Evolutionary conservation across 2,329 filamentous ascomycete species (phyloP), one percentile per base, ranked within the genome.

Genomic region (Metarhizium guizhouense): DNA sequence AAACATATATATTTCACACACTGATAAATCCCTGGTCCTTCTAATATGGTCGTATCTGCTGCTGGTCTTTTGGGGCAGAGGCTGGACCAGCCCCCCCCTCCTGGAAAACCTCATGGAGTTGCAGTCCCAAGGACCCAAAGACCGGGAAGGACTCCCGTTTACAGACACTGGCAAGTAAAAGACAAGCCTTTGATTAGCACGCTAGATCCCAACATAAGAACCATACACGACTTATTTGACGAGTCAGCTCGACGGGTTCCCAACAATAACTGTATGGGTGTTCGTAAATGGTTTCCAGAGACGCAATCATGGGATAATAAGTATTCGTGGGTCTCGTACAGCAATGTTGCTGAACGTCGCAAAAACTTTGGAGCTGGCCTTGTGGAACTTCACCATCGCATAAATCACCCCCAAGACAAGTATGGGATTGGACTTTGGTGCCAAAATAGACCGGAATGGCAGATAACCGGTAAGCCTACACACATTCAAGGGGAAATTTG

Each of bases 281-380:
- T 82, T 68, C 84, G 94, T 60, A 82, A 87, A 3, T 96, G 90
- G 80, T 85, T 95, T 70, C 72, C 87, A 3, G 74, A 72, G 42
- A 89, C 84, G 51, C 86, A 91, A 74, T 80, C 81, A 2, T 95
- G 82, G 72, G 79, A 81, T 59, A 84, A 86, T 56, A 83, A 83
- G 61, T 97, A 88, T 68, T 78, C 85, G 58, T 97, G 91, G 91
- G 74, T 91, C 63, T 88, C 86, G 57, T 97, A 95, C 66, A 79
- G 78, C 64, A 84, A 93, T 58, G 81, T 93, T n/a, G 84, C 87
- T 57, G 79, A 83, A 73, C 83, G 92, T 67, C 84, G 89, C 67
- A 87, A 86, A 68, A 89, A 94, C 69, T 82, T 96, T 62, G 94
- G 93, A 59, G 87, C 86, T 47, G 94, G 93, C 57, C 72, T 97